Base-by-base conservation (phyloP, 2,329 filamentous ascomycete species). In the Myriangium duriaei region DNA sequence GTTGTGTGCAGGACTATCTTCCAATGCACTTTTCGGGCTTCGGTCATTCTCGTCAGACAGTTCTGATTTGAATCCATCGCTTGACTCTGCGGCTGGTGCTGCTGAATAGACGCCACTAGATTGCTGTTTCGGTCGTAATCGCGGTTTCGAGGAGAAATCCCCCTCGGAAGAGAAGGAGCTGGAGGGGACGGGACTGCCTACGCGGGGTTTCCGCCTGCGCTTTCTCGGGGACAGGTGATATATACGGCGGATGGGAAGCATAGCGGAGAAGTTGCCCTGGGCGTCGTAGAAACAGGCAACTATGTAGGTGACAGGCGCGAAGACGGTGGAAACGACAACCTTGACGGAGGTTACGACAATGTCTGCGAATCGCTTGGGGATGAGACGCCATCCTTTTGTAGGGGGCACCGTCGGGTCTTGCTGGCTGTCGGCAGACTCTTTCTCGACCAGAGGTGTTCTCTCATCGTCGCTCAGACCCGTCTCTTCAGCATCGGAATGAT, bases 201-300 rank as follows among this genome's bases (percentile, higher is more conserved):
- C 21, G 19, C 32, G 29, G 12, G 36, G 28, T 30, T 51, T 56
- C 47, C 55, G 52, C 28, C 54, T 56, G 28, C 49, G 42, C 39
- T 56, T 55, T 24, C 59, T 54, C 30, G 55, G 53, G 31, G 58
- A 68, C 44, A 74, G 71, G 41, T 54, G 60, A 45, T 61, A 57
- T 16, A 88, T 64, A 51, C 71, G 79, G 53, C 72, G 71, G 30
- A 91, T 61, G 42, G 84, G 86, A 34, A 76, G 63, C 42, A 91
- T 61, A n/a, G 84, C 74, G 37, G 84, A 80, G 56, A 93, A 93
- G 35, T 68, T 68, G 35, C 85, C 85, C 41, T 81, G 65, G 32
- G 85, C 77, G 52, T 92, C 79, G 62, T 82, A 88, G 50, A 96
- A 80, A 54, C 74, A 86, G 47, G 82, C 79, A 43, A 87, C 74